phyloP scores from a whole-genome alignment of 1,284 basidiomycete genomes.

The Leccinum fallax region DNA sequence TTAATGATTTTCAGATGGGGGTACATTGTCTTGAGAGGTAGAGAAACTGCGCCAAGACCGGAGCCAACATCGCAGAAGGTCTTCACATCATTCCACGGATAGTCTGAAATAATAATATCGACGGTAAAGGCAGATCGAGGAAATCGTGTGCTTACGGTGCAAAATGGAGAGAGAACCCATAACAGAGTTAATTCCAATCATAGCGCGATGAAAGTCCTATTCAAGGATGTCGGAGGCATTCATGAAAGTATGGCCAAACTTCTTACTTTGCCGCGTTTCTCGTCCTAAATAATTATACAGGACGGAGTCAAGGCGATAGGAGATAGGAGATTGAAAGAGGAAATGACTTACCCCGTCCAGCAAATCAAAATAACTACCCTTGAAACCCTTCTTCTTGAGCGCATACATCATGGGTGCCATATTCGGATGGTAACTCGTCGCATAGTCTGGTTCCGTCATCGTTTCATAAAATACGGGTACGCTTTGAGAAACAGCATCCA shows the following conservation, averaged over 20 bases:
- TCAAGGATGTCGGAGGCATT: too few relatives aligned
- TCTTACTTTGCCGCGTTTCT: conserved; percentile 19
- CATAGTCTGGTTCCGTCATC: conserved; percentile 30
- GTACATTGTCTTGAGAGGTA: conserved; percentile 43
- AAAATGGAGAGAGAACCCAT: conserved; percentile 30
- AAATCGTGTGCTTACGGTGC: conserved; percentile 19
- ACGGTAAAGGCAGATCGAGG: neutral
- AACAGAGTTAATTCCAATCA: conserved; percentile 22
- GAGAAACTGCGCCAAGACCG: conserved; percentile 45
- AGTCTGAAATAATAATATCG: conserved; percentile 23
- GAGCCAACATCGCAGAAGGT: conserved; percentile 53
- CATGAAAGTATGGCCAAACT: neutral
- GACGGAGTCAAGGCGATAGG: neutral
- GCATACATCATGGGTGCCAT: conserved; percentile 31
- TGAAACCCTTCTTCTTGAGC: conserved; percentile 18
- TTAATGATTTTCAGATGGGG: conserved; percentile 45
- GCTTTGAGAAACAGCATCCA: conserved; percentile 20
- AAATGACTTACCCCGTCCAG: conserved; percentile 24
- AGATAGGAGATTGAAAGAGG: neutral
- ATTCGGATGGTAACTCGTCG: conserved; percentile 19
- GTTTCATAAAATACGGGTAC: conserved; percentile 26
- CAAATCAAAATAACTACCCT: conserved; percentile 28
- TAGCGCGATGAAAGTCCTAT: conserved; percentile 7
- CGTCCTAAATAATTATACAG: conserved; percentile 10
- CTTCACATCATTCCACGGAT: conserved; percentile 48